Evolutionary conservation across 108 stramenopile genomes (phyloP).

Genomic region (Epithemia pelagica): DNA sequence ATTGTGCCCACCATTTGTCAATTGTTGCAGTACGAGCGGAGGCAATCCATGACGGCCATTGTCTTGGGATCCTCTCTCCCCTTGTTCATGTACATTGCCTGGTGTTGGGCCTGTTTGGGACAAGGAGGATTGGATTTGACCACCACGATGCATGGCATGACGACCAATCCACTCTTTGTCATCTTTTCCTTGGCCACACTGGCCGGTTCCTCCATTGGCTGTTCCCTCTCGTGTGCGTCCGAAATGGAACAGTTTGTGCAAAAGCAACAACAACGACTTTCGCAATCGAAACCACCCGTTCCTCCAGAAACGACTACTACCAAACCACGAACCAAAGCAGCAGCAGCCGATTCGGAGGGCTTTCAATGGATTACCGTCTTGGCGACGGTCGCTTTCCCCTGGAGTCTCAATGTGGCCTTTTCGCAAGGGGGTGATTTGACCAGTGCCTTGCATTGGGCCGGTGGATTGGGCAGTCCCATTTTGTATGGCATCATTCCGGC

Average conservation of each 20-base stretch:
- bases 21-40: conserved; percentile 55
- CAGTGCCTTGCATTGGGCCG: conserved; percentile 24
- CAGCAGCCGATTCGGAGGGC: not conserved
- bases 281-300: conserved; percentile 6
- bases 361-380: conserved; percentile 9
- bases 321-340: not conserved
- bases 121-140: conserved; percentile 32
- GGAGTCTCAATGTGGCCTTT: conserved; percentile 4
- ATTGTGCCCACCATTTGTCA: conserved; percentile 70
- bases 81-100: conserved; percentile 58
- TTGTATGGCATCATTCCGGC: conserved; percentile 44
- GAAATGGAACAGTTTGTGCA: conserved; percentile 43
- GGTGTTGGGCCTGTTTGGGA: conserved; percentile 54
- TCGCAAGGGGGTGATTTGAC: conserved; percentile 16
- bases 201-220: conserved; percentile 47
- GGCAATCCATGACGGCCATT: conserved; percentile 41
- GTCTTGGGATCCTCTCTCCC: conserved; percentile 56
- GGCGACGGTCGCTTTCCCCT: conserved; percentile 10
- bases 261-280: conserved; percentile 5
- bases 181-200: conserved; percentile 51
- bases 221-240: conserved; percentile 49
- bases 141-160: conserved; percentile 10
- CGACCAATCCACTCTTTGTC: conserved; percentile 34
- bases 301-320: no score
- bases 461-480: conserved; percentile 44